Conservation (phyloP, 2,329 filamentous ascomycete genomes). For the Penicillium sp. region DNA sequence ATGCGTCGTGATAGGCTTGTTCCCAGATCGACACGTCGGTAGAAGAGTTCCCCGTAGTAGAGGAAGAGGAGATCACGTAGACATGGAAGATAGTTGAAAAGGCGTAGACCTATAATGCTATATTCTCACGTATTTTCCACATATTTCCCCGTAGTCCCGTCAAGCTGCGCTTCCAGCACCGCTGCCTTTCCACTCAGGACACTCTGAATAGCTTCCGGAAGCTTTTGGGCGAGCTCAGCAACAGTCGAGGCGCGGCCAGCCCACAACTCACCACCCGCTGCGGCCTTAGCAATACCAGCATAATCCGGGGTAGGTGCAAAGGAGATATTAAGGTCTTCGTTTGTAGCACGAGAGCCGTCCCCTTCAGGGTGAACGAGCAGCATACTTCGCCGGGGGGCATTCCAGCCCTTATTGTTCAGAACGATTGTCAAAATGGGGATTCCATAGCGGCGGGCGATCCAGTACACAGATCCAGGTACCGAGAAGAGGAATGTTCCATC, state of each 20-base stretch:
- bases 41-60: too few relatives aligned
- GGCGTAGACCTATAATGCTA: not conserved
- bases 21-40: too few relatives aligned
- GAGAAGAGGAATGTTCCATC: constrained; percentile 67
- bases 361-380: constrained; percentile 65
- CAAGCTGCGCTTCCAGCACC: constrained; percentile 60
- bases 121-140: constrained; percentile 15
- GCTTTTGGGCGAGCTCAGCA: constrained; percentile 52
- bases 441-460: constrained; percentile 64
- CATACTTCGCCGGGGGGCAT: constrained; percentile 61
- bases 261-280: constrained; percentile 61
- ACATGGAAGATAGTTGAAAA: too few relatives aligned
- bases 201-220: constrained; percentile 59
- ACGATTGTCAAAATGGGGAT: constrained; percentile 67
- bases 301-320: constrained; percentile 67
- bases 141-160: constrained; percentile 57
- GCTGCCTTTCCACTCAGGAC: constrained; percentile 59
- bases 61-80: too few relatives aligned
- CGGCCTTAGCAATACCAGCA: constrained; percentile 65
- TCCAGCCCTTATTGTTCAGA: constrained; percentile 70
- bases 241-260: constrained; percentile 58
- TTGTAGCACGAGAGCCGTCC: constrained; percentile 59
- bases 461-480: constrained; percentile 65
- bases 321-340: constrained; percentile 64
- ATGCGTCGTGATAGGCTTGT: too few relatives aligned